Conservation (phyloP, 305 asterid genomes). For the Fraxinus xanthoxyloides region DNA sequence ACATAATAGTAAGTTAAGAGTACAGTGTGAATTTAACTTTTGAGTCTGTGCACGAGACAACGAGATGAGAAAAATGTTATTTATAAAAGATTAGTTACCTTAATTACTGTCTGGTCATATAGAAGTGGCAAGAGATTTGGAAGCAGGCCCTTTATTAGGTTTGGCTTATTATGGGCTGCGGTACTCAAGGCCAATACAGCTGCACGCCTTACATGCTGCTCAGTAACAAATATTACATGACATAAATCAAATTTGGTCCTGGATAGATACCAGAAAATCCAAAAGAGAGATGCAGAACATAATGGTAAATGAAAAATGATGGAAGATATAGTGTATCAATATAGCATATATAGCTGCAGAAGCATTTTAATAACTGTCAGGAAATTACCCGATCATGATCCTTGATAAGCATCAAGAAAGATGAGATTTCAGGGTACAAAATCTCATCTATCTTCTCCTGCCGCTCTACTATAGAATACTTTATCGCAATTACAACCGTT, state of each 20-base stretch:
- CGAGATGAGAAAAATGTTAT: background rate
- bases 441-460: slow-evolving; percentile 91
- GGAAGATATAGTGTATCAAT: background rate
- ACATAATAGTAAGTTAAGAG: background rate
- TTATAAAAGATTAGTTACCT: slow-evolving; percentile 37
- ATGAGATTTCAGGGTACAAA: slow-evolving; percentile 78
- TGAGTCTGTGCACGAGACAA: background rate
- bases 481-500: slow-evolving; percentile 89
- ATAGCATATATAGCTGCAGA: background rate
- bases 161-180: slow-evolving; percentile 99
- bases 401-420: slow-evolving; percentile 92
- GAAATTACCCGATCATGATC: slow-evolving; percentile 82
- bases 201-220: slow-evolving; percentile 99
- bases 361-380: background rate
- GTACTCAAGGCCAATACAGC: slow-evolving; percentile 97
- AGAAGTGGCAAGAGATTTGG: slow-evolving; percentile 91
- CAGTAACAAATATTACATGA: slow-evolving; percentile 29
- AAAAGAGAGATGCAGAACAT: slow-evolving; percentile 2
- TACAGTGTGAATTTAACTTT: background rate
- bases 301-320: background rate
- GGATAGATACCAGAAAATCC: background rate
- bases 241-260: slow-evolving; percentile 11
- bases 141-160: slow-evolving; percentile 77
- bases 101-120: slow-evolving; percentile 91
- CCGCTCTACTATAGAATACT: slow-evolving; percentile 93